Conservation (phyloP, 2,329 filamentous ascomycete species). For the Colletotrichum sp. region DNA sequence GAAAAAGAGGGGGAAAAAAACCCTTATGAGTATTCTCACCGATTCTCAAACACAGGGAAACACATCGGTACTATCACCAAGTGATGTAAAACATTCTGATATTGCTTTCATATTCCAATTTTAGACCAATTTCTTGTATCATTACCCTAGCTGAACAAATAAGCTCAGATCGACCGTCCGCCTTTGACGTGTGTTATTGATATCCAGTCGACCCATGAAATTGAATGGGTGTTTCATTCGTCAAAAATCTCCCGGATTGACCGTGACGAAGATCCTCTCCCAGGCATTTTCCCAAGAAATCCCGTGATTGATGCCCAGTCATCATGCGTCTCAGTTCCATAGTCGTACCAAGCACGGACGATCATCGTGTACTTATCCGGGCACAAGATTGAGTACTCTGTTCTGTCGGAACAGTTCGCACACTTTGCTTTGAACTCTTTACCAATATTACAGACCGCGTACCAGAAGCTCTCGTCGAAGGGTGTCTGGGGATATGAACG, state of each 20-base stretch:
- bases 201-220: neutral
- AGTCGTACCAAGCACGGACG: neutral
- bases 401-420: neutral
- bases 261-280: neutral
- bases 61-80: neutral
- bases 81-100: neutral
- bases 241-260: neutral
- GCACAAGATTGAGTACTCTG: neutral
- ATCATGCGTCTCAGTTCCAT: neutral
- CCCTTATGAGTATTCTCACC: neutral
- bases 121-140: neutral
- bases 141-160: neutral
- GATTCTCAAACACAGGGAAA: neutral
- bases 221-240: neutral
- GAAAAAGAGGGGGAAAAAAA: too few species aligned
- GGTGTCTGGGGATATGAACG: fast-evolving
- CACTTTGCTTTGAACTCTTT: neutral
- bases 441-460: fast-evolving
- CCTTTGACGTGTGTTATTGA: neutral
- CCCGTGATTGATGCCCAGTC: neutral
- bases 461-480: neutral
- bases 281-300: neutral
- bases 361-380: neutral
- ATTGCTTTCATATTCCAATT: neutral
- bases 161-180: neutral